Evolutionary conservation across 164 flowering plant genomes (phyloP), one percentile per base, ranked within the genome.

Genomic region (Taxillus chinensis): DNA sequence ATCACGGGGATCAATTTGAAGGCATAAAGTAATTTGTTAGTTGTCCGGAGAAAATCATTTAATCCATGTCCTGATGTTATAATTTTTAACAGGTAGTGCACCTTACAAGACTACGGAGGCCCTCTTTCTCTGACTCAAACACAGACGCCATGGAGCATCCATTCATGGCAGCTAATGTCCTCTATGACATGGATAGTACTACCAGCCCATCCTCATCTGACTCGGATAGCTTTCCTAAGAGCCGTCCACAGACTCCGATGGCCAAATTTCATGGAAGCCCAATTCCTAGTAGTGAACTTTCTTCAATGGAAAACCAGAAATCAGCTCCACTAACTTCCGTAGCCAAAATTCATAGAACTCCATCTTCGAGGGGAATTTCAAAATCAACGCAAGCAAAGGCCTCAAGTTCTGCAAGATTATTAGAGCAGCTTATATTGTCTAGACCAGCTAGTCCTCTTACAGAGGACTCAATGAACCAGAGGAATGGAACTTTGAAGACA

Each of bases 121-220:
- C 86, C 48, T 92, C 97, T 42, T 74, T 70, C 56, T 59, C 82
- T 45, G 11, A 70, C 16, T 66, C 79, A 61, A 65, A 45, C 39
- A 39, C 78, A 52, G 70, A 53, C 55, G 16, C 8, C 54, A 57
- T 43, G 64, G 72, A 60, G 60, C 57, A 68, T 38, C 95, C 95
- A 9, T 49, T 71, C 61, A 80, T 89, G 93, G 60, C 77, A 49
- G 84, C 86, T 46, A 92, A 92, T 60, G 62, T 89, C 3, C 59
- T 92, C 48, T 89, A 83, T 64, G 95, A 86, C 64, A 83, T 92
- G 95, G 97, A 88, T 39, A 83, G 82, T 64, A 76, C 81, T 57
- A 80, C 87, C 3, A 77, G 85, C 56, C 80, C 89, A 16, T 87
- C 92, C 5, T 90, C 97, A 50, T 89, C 96, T 17, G 96, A 87